A percentile compares a stretch with the other conserved stretches of the same genome.
These are phyloP conservation scores for Sporothrix schenckii DNA, from an alignment of 2,329 filamentous ascomycete species.

Conservation along the genomic window DNA sequence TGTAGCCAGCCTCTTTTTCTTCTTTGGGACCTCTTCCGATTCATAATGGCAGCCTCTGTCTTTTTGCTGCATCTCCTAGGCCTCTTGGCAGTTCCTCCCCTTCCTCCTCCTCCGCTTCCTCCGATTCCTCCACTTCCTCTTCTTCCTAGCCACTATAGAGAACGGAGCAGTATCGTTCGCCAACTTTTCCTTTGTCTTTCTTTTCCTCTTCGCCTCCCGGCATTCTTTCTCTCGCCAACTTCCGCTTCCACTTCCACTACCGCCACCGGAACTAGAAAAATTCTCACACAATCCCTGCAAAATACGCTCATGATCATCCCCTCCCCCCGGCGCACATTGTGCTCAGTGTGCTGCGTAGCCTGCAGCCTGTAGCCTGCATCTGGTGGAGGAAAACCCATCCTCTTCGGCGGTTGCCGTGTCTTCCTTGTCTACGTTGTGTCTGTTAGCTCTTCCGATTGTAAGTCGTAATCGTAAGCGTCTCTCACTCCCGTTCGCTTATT, in stretches of 20 bases:
- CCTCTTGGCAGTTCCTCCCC: neutral
- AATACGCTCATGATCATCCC: slow-evolving; percentile 13
- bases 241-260: slow-evolving; percentile 2
- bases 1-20: neutral
- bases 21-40: neutral
- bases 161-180: slow-evolving; percentile 7
- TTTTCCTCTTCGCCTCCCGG: neutral
- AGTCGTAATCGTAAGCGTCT: no score
- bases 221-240: neutral
- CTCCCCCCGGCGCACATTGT: slow-evolving; percentile 5
- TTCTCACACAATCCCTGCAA: slow-evolving; percentile 16
- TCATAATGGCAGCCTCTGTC: neutral
- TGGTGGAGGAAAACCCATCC: neutral
- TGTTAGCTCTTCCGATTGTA: neutral
- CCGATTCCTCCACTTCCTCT: no score
- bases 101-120: no score
- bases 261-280: neutral
- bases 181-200: neutral
- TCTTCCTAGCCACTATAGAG: neutral
- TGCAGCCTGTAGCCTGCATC: neutral
- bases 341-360: neutral
- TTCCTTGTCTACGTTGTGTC: neutral
- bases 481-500: neutral
- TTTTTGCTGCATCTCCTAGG: neutral
- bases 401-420: slow-evolving; percentile 16